These are phyloP conservation scores for Westerdykella aurantiaca DNA, from an alignment of 2,329 filamentous ascomycete species.

Conservation along the genomic window DNA sequence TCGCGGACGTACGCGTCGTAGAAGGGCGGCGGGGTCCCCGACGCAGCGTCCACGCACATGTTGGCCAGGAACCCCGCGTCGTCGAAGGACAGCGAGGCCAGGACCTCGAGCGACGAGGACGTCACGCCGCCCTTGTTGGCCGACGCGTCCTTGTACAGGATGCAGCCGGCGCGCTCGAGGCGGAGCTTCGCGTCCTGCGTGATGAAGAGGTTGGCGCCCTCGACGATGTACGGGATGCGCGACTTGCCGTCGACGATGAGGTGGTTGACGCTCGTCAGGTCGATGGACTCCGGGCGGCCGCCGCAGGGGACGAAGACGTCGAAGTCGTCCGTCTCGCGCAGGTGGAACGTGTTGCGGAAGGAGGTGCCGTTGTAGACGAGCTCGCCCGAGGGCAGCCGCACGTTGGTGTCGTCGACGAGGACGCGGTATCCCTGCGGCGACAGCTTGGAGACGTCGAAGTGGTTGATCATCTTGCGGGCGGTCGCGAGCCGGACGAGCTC, in stretches of 20 bases:
- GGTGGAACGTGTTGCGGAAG: constrained; percentile 97
- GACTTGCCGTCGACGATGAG: constrained; percentile 87
- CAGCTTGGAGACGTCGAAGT: constrained; percentile 80
- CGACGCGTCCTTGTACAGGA: constrained; percentile 95
- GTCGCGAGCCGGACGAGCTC: constrained; percentile 83
- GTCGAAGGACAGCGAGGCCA: constrained; percentile 91
- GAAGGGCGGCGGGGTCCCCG: constrained; percentile 77
- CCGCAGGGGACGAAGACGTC: constrained; percentile 95
- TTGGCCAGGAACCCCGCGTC: constrained; percentile 81
- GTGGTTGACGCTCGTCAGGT: constrained; percentile 78
- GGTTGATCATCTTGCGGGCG: constrained; percentile 78
- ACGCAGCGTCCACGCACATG: constrained; percentile 79
- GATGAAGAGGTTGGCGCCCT: constrained; percentile 97
- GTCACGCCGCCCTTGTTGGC: constrained; percentile 99
- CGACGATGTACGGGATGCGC: constrained; percentile 88
- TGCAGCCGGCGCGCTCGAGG: constrained; percentile 88
- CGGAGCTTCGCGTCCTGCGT: constrained; percentile 96
- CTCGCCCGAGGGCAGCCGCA: constrained; percentile 84
- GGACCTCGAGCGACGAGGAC: constrained; percentile 90
- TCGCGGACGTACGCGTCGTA: constrained; percentile 89
- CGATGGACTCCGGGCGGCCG: constrained; percentile 92
- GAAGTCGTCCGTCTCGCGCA: constrained; percentile 66
- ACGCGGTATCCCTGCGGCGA: constrained; percentile 86
- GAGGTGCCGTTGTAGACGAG: constrained; percentile 82
- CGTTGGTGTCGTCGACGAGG: constrained; percentile 81